A percentile compares a stretch with the other conserved stretches of the same genome.
phyloP scores from a whole-genome alignment of 1,139 yeast species.

The Kurtzmaniella quercitrusa region DNA sequence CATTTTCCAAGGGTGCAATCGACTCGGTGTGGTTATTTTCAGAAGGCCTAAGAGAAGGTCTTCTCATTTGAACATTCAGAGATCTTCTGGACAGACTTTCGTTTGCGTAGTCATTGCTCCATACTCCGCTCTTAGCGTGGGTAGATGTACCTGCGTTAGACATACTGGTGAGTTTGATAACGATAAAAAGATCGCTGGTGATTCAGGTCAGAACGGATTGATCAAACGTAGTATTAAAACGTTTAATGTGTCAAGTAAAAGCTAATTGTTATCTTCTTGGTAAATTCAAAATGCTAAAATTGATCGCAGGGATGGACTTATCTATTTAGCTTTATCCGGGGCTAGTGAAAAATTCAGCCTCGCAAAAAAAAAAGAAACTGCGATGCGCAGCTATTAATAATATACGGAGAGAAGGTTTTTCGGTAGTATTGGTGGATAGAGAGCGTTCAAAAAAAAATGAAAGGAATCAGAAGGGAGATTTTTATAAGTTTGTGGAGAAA shows the following conservation, averaged over 20 bases:
- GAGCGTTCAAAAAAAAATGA: not conserved
- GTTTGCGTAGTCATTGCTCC: not conserved
- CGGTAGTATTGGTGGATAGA: not conserved
- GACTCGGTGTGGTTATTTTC: slow-evolving; percentile 1
- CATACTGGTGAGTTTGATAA: not conserved
- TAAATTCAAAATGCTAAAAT: not conserved
- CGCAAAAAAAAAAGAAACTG: not conserved
- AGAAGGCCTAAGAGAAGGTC: slow-evolving; percentile 4
- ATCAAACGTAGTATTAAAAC: too few relatives aligned
- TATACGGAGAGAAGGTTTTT: not conserved
- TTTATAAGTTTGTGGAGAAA: too few relatives aligned
- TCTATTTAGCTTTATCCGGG: not conserved
- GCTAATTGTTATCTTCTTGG: too few relatives aligned
- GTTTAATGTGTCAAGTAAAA: too few relatives aligned
- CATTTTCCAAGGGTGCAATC: slow-evolving; percentile 4
- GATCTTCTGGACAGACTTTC: not conserved
- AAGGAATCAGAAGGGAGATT: too few relatives aligned
- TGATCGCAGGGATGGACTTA: not conserved
- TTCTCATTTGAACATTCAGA: not conserved
- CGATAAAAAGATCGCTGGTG: not conserved
- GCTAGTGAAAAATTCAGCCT: not conserved
- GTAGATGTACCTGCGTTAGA: not conserved
- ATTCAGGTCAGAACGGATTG: not conserved
- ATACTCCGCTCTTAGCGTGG: not conserved
- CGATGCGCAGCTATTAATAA: not conserved